phyloP scores from a whole-genome alignment of 495 filamentous ascomycete species.

The Penicillium diatomitis region DNA sequence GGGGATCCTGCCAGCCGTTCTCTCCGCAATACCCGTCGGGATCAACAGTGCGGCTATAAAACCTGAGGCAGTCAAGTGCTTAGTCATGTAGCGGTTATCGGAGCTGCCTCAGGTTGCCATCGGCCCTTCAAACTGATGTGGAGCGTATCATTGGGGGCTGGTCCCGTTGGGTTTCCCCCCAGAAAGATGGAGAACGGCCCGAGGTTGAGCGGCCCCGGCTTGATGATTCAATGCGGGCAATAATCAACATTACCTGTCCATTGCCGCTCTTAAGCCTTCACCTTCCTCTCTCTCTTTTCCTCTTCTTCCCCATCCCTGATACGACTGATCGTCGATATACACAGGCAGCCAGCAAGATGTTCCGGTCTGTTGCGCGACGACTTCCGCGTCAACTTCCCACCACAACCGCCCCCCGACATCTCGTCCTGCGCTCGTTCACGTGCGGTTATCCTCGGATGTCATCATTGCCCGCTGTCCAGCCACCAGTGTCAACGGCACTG shows the following conservation, averaged over 20 bases:
- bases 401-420: slow-evolving; percentile 13
- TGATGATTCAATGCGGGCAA: neutral
- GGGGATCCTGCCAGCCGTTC: neutral
- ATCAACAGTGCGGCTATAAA: no score
- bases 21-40: neutral
- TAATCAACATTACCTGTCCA: neutral
- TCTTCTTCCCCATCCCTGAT: neutral
- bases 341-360: slow-evolving; percentile 15
- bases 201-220: slow-evolving; percentile 5
- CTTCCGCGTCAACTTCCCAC: slow-evolving; percentile 23
- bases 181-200: slow-evolving; percentile 4
- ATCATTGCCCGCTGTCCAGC: slow-evolving; percentile 35
- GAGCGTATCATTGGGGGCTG: no score
- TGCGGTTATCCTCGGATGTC: slow-evolving; percentile 41
- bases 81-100: slow-evolving; percentile 7
- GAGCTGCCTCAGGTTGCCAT: neutral
- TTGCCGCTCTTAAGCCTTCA: neutral
- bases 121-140: no score
- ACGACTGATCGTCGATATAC: neutral
- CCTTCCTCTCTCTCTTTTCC: neutral
- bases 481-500: slow-evolving; percentile 47
- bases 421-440: slow-evolving; percentile 30
- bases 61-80: neutral
- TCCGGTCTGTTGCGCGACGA: slow-evolving; percentile 29
- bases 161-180: slow-evolving; percentile 4